Evolutionary conservation across 2,329 filamentous ascomycete species (phyloP).

Genomic region (Alternaria ethzedia): DNA sequence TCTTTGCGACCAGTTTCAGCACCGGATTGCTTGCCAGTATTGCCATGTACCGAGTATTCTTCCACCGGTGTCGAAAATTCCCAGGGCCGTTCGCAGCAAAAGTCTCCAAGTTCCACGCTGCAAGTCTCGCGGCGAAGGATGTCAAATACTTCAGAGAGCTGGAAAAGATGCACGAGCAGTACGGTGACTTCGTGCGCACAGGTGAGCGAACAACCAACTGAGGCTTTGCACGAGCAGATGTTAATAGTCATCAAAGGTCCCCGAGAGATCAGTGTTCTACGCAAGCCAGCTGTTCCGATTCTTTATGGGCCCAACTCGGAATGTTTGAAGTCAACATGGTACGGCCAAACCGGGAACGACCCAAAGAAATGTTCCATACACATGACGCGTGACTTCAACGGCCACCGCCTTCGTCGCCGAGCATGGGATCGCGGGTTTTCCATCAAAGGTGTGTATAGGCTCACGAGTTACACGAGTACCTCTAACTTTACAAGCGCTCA

Average conservation of each 20-base stretch:
- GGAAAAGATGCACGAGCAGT: constrained; percentile 34
- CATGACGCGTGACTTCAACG: constrained; percentile 31
- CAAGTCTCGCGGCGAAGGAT: constrained; percentile 31
- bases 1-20: constrained; percentile 16
- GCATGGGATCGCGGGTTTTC: constrained; percentile 39
- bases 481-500: constrained; percentile 21
- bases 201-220: constrained; percentile 22
- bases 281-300: constrained; percentile 25
- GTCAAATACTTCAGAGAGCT: constrained; percentile 39
- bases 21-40: constrained; percentile 27
- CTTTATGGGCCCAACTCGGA: constrained; percentile 32
- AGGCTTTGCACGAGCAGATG: background rate
- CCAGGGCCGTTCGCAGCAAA: constrained; percentile 32
- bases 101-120: constrained; percentile 37
- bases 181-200: constrained; percentile 45
- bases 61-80: constrained; percentile 34
- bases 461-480: background rate
- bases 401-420: constrained; percentile 27
- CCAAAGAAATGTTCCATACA: constrained; percentile 26
- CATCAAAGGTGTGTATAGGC: constrained; percentile 24
- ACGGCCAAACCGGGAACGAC: constrained; percentile 30
- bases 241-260: constrained; percentile 19
- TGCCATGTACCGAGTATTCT: constrained; percentile 28
- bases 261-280: constrained; percentile 30
- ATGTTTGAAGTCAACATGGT: constrained; percentile 36